phyloP scores from a whole-genome alignment of 1,139 yeast species.

The Arxiozyma slooffiae region DNA sequence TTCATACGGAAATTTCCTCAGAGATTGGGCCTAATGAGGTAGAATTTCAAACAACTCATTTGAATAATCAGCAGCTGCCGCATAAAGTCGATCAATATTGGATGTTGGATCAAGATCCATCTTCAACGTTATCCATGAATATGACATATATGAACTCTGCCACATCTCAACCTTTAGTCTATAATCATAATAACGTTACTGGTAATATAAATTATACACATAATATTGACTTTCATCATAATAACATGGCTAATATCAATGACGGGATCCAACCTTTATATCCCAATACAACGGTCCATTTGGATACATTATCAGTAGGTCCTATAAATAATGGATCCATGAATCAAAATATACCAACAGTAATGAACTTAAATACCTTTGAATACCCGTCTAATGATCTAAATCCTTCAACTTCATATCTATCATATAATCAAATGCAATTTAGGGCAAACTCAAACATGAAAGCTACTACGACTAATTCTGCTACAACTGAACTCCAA shows the following conservation, averaged over 20 bases:
- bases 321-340: slow-evolving; percentile 12
- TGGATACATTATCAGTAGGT: slow-evolving; percentile 24
- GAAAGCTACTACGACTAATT: background rate
- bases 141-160: background rate
- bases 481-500: background rate
- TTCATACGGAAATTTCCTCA: background rate
- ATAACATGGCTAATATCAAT: background rate
- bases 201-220: slow-evolving; percentile 1
- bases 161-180: background rate
- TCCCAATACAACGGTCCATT: no score
- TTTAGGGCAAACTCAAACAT: background rate
- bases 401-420: background rate
- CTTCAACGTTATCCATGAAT: background rate
- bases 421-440: background rate
- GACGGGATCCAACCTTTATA: no score
- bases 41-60: slow-evolving; percentile 73
- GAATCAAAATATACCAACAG: slow-evolving; percentile 5
- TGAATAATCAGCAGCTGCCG: slow-evolving; percentile 35
- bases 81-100: slow-evolving; percentile 33
- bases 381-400: slow-evolving; percentile 9
- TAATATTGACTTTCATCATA: background rate
- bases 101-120: slow-evolving; percentile 32
- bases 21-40: slow-evolving; percentile 43
- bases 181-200: background rate
- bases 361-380: slow-evolving; percentile 15